Percentiles rank a stretch among this genome's conserved stretches.
Evolutionary conservation across 192 early-diverging fungal species (phyloP).

Genomic region (Rhizophagus sp.): DNA sequence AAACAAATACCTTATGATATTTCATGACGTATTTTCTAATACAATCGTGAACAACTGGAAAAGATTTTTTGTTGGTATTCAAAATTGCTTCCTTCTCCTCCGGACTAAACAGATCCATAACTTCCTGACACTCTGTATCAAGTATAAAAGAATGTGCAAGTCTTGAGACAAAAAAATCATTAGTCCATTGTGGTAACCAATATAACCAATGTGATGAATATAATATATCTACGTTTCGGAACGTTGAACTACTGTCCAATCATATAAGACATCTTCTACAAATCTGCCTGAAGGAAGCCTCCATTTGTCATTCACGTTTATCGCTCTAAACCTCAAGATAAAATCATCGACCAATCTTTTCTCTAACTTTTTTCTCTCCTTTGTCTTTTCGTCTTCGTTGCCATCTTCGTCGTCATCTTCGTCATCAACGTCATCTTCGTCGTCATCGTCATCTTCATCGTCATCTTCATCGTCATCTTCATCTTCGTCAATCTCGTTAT

Average conservation of each 20-base stretch:
- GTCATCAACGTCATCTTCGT: no score
- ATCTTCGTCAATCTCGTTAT: neutral
- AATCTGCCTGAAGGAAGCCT: constrained; percentile 12
- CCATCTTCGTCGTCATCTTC: neutral
- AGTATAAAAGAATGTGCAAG: constrained; percentile 13
- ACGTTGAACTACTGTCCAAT: constrained; percentile 6
- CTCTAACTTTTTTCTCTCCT: constrained; percentile 4
- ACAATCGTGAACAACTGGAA: neutral
- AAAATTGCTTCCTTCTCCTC: constrained; percentile 10
- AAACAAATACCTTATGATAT: constrained; percentile 26
- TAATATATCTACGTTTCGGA: constrained; percentile 20
- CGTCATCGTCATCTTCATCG: neutral
- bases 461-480: neutral
- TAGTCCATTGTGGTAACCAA: constrained; percentile 16
- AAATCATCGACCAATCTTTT: constrained; percentile 18
- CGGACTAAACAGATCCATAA: constrained; percentile 18
- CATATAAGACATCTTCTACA: constrained; percentile 26
- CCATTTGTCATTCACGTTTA: constrained; percentile 14
- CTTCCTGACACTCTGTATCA: constrained; percentile 7
- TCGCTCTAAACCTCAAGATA: neutral
- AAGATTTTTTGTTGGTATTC: constrained; percentile 14
- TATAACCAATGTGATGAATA: constrained; percentile 8
- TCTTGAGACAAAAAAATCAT: constrained; percentile 11
- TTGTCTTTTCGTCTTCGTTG: neutral
- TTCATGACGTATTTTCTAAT: constrained; percentile 4